Evolutionary conservation across 108 stramenopile genomes (phyloP).

Genomic region (Skeletonema potamos): DNA sequence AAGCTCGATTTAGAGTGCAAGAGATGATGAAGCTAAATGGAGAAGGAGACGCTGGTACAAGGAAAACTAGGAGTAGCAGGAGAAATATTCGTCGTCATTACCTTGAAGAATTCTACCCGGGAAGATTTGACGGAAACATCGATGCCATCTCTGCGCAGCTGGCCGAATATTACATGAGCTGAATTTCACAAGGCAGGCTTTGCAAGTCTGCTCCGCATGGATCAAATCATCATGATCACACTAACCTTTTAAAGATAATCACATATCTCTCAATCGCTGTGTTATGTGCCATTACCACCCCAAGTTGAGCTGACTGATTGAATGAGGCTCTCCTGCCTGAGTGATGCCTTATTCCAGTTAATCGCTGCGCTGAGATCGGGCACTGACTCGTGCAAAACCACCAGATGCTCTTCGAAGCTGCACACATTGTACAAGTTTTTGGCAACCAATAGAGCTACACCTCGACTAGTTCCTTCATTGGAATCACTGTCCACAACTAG

Average conservation of each 20-base stretch:
- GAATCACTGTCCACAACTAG: conserved; percentile 66
- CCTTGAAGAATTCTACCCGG: conserved; percentile 17
- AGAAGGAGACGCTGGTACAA: neutral
- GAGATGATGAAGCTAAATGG: conserved; percentile 21
- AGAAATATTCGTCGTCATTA: conserved; percentile 22
- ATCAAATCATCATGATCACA: neutral
- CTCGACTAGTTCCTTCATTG: conserved; percentile 72
- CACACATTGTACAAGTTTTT: neutral
- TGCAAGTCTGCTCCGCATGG: neutral
- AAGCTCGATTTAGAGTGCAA: conserved; percentile 6
- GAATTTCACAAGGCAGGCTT: neutral
- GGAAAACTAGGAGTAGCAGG: conserved; percentile 25
- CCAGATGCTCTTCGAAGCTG: conserved; percentile 1
- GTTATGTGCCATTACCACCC: neutral
- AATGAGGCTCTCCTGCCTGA: conserved; percentile 18
- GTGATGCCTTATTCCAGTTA: conserved; percentile 1
- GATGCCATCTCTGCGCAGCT: neutral
- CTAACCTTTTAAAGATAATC: neutral
- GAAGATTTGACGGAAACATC: neutral
- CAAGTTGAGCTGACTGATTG: conserved; percentile 12
- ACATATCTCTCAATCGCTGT: neutral
- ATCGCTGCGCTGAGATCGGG: neutral
- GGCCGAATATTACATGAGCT: neutral
- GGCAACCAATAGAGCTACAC: conserved; percentile 64
- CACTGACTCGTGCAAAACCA: neutral